phyloP scores from a whole-genome alignment of 257 asterid genomes.

The Gentiana straminea region DNA sequence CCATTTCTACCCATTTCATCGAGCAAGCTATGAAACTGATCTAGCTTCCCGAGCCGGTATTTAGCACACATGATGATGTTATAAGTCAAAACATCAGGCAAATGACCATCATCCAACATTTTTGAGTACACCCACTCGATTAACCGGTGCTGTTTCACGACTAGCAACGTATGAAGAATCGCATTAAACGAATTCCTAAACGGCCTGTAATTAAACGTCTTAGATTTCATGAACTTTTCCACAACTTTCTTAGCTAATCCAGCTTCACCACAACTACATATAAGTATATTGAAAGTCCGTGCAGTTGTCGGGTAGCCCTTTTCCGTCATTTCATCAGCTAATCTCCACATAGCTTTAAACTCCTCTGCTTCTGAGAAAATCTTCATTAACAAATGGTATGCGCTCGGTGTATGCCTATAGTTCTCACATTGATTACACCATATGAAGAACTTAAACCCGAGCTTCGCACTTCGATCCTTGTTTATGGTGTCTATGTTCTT shows the following conservation, averaged over 20 bases:
- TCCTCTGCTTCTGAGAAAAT: slow-evolving; percentile 78
- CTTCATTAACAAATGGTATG: slow-evolving; percentile 67
- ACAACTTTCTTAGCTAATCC: slow-evolving; percentile 80
- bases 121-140: slow-evolving; percentile 89
- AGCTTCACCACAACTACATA: slow-evolving; percentile 86
- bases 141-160: slow-evolving; percentile 53
- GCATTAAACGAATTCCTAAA: slow-evolving; percentile 75
- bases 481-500: slow-evolving; percentile 42
- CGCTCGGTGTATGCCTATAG: slow-evolving; percentile 51
- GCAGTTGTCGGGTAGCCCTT: slow-evolving; percentile 79
- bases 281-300: slow-evolving; percentile 74
- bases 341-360: slow-evolving; percentile 87
- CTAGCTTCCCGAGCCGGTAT: slow-evolving; percentile 70
- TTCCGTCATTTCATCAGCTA: slow-evolving; percentile 75
- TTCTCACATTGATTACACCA: slow-evolving; percentile 83
- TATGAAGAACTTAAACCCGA: slow-evolving; percentile 82
- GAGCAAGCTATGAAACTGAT: slow-evolving; percentile 63
- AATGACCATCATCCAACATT: slow-evolving; percentile 70
- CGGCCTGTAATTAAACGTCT: slow-evolving; percentile 76
- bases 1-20: slow-evolving; percentile 80
- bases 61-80: slow-evolving; percentile 83
- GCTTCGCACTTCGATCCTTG: slow-evolving; percentile 64
- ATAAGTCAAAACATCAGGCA: slow-evolving; percentile 78
- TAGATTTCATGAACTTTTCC: slow-evolving; percentile 78
- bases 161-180: slow-evolving; percentile 61